Conservation (phyloP, 768 basidiomycete species). For the Lyophyllum shimeji region DNA sequence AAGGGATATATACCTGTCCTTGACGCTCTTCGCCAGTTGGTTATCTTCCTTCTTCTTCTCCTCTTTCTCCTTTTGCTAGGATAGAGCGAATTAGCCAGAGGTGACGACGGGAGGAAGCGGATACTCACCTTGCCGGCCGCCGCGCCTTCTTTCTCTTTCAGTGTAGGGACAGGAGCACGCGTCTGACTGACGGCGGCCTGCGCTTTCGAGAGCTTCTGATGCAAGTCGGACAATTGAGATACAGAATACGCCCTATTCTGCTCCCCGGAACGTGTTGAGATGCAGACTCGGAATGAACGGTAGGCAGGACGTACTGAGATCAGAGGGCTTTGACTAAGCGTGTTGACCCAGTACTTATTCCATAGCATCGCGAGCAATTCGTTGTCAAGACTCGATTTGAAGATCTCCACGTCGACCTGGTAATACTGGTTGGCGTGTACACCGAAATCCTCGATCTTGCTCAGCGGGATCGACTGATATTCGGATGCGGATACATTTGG, state of each 20-base stretch:
- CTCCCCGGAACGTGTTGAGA: neutral
- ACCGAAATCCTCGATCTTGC: slow-evolving; percentile 99
- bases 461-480: slow-evolving; percentile 94
- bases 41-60: slow-evolving; percentile 89
- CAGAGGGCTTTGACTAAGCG: slow-evolving; percentile 88
- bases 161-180: slow-evolving; percentile 51
- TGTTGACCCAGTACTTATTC: slow-evolving; percentile 99
- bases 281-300: neutral
- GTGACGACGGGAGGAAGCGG: neutral
- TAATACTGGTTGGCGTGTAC: slow-evolving; percentile 98
- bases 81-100: neutral
- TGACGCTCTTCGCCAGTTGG: slow-evolving; percentile 83
- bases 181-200: slow-evolving; percentile 57
- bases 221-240: slow-evolving; percentile 85
- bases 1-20: slow-evolving; percentile 66
- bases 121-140: slow-evolving; percentile 44
- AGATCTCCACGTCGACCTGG: slow-evolving; percentile 90
- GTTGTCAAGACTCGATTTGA: slow-evolving; percentile 88
- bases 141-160: slow-evolving; percentile 50
- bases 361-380: slow-evolving; percentile 88
- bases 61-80: slow-evolving; percentile 51
- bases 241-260: slow-evolving; percentile 96
- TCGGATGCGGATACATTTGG: slow-evolving; percentile 68
- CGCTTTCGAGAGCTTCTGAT: slow-evolving; percentile 83
- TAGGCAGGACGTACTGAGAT: slow-evolving; percentile 62